A percentile compares a stretch with the other conserved stretches of the same genome.
These are phyloP conservation scores for Monilinia fructicola DNA, from an alignment of 2,329 filamentous ascomycete genomes.

Conservation along the genomic window DNA sequence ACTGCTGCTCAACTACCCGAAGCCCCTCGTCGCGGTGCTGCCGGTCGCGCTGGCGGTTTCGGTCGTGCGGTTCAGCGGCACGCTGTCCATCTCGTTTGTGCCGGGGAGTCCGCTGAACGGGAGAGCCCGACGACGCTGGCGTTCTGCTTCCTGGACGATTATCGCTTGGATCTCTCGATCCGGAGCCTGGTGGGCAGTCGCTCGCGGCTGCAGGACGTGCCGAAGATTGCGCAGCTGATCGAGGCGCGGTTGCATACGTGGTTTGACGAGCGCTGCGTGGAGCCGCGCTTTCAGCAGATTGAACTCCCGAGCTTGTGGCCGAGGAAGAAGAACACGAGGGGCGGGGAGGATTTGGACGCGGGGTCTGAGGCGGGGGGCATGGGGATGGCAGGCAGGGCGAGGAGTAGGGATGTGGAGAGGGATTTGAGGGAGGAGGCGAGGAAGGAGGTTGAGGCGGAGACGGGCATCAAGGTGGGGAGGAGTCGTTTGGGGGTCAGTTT, in stretches of 20 bases:
- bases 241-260: constrained; percentile 78
- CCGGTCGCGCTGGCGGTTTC: constrained; percentile 90
- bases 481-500: constrained; percentile 39
- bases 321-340: constrained; percentile 77
- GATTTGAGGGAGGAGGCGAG: constrained; percentile 54
- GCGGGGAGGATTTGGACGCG: constrained; percentile 56
- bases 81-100: constrained; percentile 88
- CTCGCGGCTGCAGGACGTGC: constrained; percentile 79
- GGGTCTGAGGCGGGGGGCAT: constrained; percentile 44
- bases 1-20: constrained; percentile 90
- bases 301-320: constrained; percentile 81
- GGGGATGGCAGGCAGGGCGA: constrained; percentile 48
- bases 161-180: constrained; percentile 79
- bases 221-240: constrained; percentile 82
- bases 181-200: constrained; percentile 76
- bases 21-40: constrained; percentile 80
- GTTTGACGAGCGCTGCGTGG: constrained; percentile 85
- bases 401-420: constrained; percentile 53
- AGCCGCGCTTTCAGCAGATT: constrained; percentile 85
- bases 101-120: constrained; percentile 66
- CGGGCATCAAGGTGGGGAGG: constrained; percentile 33
- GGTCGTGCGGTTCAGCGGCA: constrained; percentile 92
- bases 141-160: constrained; percentile 91
- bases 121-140: constrained; percentile 83
- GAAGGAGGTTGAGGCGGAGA: constrained; percentile 50